These are phyloP conservation scores for Arthrobotrys sinensis DNA, from an alignment of 2,329 filamentous ascomycete genomes.

Conservation along the genomic window DNA sequence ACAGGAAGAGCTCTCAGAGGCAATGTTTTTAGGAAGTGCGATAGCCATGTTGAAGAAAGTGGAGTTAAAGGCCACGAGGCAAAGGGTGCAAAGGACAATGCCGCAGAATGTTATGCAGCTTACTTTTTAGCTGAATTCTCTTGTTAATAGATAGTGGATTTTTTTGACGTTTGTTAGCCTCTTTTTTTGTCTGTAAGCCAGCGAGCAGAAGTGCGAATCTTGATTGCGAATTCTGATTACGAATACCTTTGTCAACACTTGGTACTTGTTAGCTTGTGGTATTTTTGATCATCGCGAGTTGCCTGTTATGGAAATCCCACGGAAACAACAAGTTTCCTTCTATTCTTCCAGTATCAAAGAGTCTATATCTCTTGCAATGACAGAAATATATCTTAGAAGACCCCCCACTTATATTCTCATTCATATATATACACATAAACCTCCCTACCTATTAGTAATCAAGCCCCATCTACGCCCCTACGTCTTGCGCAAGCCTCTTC, in stretches of 20 bases:
- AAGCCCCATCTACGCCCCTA: constrained; percentile 28
- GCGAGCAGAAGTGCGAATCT: constrained; percentile 19
- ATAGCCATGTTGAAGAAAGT: constrained; percentile 36
- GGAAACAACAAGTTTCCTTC: background rate
- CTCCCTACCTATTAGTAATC: background rate
- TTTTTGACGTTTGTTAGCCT: background rate
- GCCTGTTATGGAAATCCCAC: background rate
- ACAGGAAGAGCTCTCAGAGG: constrained; percentile 23
- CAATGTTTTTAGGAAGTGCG: constrained; percentile 33
- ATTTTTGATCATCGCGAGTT: constrained; percentile 8
- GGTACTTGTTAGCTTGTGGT: background rate
- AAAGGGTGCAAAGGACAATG: background rate
- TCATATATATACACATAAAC: background rate
- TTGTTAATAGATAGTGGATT: background rate
- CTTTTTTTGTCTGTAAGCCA: background rate
- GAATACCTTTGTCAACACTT: constrained; percentile 4
- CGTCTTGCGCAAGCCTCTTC: constrained; percentile 71
- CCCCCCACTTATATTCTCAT: background rate
- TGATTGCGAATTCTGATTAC: constrained; percentile 27
- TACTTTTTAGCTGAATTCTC: constrained; percentile 1
- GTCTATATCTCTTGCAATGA: background rate
- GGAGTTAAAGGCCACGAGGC: constrained; percentile 28
- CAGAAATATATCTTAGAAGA: background rate
- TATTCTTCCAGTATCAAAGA: background rate
- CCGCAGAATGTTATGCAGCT: constrained; percentile 22